These are phyloP conservation scores for Uronychia setigera DNA, from an alignment of 73 alveolate genomes.

Conservation along the genomic window DNA sequence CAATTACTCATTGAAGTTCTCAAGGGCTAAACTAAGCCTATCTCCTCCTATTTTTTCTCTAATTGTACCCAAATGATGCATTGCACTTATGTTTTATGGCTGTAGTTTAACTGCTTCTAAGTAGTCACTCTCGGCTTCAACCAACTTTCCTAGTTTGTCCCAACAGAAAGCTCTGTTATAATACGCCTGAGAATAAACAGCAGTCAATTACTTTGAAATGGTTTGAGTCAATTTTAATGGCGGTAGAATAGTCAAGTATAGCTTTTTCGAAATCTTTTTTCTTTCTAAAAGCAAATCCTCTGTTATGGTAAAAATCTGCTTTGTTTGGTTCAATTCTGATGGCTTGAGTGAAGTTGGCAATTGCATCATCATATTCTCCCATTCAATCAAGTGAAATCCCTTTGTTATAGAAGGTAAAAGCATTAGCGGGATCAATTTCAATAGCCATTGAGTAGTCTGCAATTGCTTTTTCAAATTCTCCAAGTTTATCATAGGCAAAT, in stretches of 20 bases:
- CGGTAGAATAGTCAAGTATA: constrained; percentile 88
- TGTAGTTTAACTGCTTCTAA: constrained; percentile 75
- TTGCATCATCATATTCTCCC: constrained; percentile 93
- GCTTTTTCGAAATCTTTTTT: constrained; percentile 89
- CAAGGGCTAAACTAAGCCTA: constrained; percentile 87
- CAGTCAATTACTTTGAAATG: constrained; percentile 75
- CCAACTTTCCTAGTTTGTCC: constrained; percentile 93
- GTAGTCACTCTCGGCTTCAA: constrained; percentile 96
- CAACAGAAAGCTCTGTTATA: constrained; percentile 97
- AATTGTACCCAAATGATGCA: constrained; percentile 94
- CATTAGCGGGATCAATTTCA: constrained; percentile 93
- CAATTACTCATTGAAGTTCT: constrained; percentile 71
- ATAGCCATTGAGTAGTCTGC: constrained; percentile 95
- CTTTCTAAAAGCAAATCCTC: constrained; percentile 97
- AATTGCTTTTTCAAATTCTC: constrained; percentile 94
- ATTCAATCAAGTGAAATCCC: constrained; percentile 96
- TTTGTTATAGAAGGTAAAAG: constrained; percentile 95
- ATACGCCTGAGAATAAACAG: constrained; percentile 59
- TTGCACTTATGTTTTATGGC: constrained; percentile 87
- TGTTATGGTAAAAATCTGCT: constrained; percentile 97
- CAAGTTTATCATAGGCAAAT: constrained; percentile 96
- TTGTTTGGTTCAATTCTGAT: constrained; percentile 91
- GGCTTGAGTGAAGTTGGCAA: constrained; percentile 93
- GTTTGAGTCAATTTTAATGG: constrained; percentile 84
- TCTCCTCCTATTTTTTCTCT: constrained; percentile 90